phyloP scores from a whole-genome alignment of 805 yeast genomes.

The Saccharomycopsis sp. region DNA sequence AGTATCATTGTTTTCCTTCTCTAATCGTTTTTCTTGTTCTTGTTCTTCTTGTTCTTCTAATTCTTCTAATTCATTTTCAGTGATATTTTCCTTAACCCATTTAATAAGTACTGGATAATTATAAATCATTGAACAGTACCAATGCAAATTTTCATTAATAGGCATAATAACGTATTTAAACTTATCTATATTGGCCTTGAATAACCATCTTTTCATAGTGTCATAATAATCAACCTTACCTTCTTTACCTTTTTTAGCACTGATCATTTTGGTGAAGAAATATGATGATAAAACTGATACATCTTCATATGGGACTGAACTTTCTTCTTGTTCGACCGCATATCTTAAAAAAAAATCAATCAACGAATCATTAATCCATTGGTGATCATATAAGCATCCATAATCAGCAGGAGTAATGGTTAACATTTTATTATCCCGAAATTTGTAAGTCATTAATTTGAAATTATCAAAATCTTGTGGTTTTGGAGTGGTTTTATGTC shows the following conservation, averaged over 20 bases:
- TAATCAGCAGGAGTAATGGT: conserved; percentile 62
- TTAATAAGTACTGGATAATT: conserved; percentile 31
- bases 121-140: conserved; percentile 75
- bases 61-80: not conserved
- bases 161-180: conserved; percentile 65
- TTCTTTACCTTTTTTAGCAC: conserved; percentile 19
- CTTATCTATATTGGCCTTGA: conserved; percentile 49
- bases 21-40: no score
- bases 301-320: conserved; percentile 27
- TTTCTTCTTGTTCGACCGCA: conserved; percentile 26
- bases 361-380: conserved; percentile 84
- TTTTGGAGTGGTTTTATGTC: no score
- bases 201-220: conserved; percentile 71
- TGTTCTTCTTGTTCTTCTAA: not conserved
- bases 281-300: conserved; percentile 68
- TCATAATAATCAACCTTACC: conserved; percentile 33
- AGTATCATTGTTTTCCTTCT: conserved; percentile 17
- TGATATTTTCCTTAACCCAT: no score
- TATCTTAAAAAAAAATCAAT: conserved; percentile 75
- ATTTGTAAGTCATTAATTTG: conserved; percentile 38
- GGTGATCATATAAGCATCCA: conserved; percentile 64
- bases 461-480: no score
- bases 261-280: conserved; percentile 58
- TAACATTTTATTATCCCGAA: conserved; percentile 44
- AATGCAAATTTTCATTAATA: conserved; percentile 70